These are phyloP conservation scores for Trametes cinnabarina DNA, from an alignment of 768 basidiomycete genomes.

Conservation along the genomic window DNA sequence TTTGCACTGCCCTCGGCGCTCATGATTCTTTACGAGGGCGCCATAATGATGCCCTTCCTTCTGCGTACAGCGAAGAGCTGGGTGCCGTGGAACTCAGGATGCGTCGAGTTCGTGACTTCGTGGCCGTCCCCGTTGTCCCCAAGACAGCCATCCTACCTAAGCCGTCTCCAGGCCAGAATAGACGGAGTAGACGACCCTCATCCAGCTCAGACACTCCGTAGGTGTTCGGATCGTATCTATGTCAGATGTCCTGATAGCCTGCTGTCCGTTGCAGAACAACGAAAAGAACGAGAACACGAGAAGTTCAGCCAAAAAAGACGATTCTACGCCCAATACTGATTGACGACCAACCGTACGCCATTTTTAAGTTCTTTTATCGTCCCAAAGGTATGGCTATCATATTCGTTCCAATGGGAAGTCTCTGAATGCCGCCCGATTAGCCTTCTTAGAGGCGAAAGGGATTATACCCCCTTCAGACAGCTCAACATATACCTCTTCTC, in stretches of 20 bases:
- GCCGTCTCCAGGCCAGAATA: neutral
- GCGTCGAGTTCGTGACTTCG: constrained; percentile 7
- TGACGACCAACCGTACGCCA: constrained; percentile 14
- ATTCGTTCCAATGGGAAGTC: neutral
- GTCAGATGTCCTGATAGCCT: neutral
- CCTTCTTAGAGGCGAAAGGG: constrained; percentile 4
- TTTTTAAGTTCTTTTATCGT: constrained; percentile 17
- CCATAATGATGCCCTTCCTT: constrained; percentile 10
- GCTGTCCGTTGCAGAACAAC: neutral
- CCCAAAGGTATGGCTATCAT: constrained; percentile 1
- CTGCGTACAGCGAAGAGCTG: constrained; percentile 14
- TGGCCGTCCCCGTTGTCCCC: neutral
- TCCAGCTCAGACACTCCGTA: no score
- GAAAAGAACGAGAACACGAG: neutral
- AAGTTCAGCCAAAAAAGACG: neutral
- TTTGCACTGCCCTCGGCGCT: constrained; percentile 2
- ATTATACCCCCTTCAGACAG: neutral
- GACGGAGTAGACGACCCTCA: no score
- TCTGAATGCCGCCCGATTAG: neutral
- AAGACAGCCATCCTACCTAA: neutral
- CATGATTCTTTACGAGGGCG: neutral
- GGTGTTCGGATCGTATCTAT: no score
- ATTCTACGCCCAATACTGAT: constrained; percentile 7
- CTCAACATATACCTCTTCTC: neutral
- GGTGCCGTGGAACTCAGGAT: constrained; percentile 16